Evolutionary conservation across 2,329 filamentous ascomycete genomes (phyloP), one percentile per base, ranked within the genome.

Genomic region (Mycosphaerella sp.): DNA sequence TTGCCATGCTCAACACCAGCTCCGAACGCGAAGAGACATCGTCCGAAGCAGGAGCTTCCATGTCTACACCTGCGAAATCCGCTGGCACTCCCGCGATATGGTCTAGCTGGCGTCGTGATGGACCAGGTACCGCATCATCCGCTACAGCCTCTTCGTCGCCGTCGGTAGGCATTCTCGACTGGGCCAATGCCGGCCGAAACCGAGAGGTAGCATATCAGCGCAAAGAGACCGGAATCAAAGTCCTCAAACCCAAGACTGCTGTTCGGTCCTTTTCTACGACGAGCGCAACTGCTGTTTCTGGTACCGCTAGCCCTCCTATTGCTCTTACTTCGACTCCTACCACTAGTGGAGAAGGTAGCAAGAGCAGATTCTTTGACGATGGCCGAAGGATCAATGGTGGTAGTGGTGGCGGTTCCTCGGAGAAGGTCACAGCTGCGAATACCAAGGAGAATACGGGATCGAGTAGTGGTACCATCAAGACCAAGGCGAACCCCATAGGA

Each of bases 191-290:
- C 57, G 76, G 72, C 59, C 78, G 78, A 51, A 70, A 81, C 60
- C 65, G 74, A 11, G 84, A 82, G 62, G 69, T 72, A 23, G 83
- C 84, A 26, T 89, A 89, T 66, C 85, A 89, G 67, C 85, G 62
- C 76, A 84, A 60, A 72, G 82, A 66, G 76, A 81, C 86, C 47
- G 84, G 83, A 48, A 97, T 97, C 86, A 97, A 95, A 74, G 86
- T 96, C 1, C 76, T 97, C 49, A 89, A 90, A 66, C 84, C 92
- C 1, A 93, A 89, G 68, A 77, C 84, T 5, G 72, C 73, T 21
- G 73, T 74, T 26, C 80, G 84, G 11, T 72, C 76, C 5, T 70
- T 73, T n/a, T 70, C 77, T 10, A 60, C 64, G n/a, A 69, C 70
- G 17, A 55, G 74, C 12, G 29, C 40, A 1, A 8, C 39, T 26